These are phyloP conservation scores for Tripidium arundinaceum DNA, from an alignment of 202 grass and related monocot species.

Conservation along the genomic window DNA sequence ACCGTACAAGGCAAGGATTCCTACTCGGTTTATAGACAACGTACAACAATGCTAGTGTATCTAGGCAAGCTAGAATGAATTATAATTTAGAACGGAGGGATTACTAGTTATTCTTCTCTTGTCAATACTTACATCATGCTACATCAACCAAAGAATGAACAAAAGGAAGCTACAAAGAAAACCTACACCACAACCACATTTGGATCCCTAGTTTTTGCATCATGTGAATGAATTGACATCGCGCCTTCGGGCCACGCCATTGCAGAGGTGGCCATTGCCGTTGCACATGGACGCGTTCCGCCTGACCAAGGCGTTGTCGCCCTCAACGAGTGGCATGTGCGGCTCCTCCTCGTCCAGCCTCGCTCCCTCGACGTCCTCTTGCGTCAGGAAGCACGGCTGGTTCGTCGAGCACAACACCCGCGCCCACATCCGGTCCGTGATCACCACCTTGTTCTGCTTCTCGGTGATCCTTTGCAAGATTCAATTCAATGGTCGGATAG, in stretches of 20 bases:
- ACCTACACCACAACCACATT: not conserved
- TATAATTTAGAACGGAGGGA: too few relatives aligned
- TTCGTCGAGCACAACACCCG: slow-evolving; percentile 86
- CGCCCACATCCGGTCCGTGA: slow-evolving; percentile 97
- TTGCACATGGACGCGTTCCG: slow-evolving; percentile 2
- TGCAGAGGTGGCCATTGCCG: slow-evolving; percentile 24
- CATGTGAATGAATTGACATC: not conserved
- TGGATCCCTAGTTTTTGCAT: not conserved
- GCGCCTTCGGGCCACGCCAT: slow-evolving; percentile 7
- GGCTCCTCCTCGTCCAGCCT: slow-evolving; percentile 46
- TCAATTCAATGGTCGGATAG: not conserved
- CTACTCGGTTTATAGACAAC: too few relatives aligned
- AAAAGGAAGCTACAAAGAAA: not conserved
- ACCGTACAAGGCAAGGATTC: too few relatives aligned
- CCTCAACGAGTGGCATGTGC: slow-evolving; percentile 31
- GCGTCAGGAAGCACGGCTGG: slow-evolving; percentile 84
- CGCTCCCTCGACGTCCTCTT: slow-evolving; percentile 62
- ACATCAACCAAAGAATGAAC: not conserved
- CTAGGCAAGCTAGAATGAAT: too few relatives aligned
- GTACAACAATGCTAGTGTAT: too few relatives aligned
- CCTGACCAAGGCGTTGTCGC: slow-evolving; percentile 38
- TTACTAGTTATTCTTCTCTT: too few relatives aligned
- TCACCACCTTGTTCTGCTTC: slow-evolving; percentile 92
- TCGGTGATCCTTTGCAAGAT: slow-evolving; percentile 82
- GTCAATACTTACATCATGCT: too few relatives aligned